A percentile compares a stretch with the other conserved stretches of the same genome.
Conservation (phyloP, 202 grass and related monocot genomes). For the Dendrocalamus latiflorus region DNA sequence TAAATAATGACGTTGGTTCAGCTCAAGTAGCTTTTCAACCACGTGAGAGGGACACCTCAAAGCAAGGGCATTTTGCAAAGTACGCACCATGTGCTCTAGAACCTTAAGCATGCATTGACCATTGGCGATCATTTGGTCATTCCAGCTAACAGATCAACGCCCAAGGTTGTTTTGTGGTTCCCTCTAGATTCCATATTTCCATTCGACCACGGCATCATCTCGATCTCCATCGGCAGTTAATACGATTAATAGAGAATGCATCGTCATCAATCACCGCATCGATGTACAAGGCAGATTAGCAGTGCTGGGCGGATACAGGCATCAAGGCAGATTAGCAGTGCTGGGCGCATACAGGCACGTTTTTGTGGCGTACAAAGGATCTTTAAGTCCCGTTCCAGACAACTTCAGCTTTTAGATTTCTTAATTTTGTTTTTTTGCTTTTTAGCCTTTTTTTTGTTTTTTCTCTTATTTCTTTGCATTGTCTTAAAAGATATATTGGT, state of each 20-base stretch:
- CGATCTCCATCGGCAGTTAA: too few relatives aligned
- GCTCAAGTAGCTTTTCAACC: too few relatives aligned
- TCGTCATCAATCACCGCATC: background rate
- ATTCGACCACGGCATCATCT: background rate
- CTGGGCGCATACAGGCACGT: background rate
- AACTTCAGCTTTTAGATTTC: too few relatives aligned
- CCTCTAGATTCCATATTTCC: background rate
- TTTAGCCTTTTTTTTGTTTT: too few relatives aligned
- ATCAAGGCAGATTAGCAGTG: background rate
- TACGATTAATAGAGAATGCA: background rate
- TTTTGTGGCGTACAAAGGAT: background rate
- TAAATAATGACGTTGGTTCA: too few relatives aligned
- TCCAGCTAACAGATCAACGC: background rate
- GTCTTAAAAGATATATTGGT: too few relatives aligned
- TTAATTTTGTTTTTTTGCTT: too few relatives aligned
- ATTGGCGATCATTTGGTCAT: background rate
- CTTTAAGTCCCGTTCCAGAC: too few relatives aligned
- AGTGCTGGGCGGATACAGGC: background rate
- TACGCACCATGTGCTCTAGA: background rate
- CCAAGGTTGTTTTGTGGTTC: background rate
- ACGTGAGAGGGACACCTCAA: background rate
- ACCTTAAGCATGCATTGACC: too few relatives aligned
- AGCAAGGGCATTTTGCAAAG: background rate
- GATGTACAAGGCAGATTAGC: background rate
- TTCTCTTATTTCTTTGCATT: too few relatives aligned